Base-by-base conservation (phyloP, 1,139 yeast genomes). In the Scheffersomyces segobiensis region DNA sequence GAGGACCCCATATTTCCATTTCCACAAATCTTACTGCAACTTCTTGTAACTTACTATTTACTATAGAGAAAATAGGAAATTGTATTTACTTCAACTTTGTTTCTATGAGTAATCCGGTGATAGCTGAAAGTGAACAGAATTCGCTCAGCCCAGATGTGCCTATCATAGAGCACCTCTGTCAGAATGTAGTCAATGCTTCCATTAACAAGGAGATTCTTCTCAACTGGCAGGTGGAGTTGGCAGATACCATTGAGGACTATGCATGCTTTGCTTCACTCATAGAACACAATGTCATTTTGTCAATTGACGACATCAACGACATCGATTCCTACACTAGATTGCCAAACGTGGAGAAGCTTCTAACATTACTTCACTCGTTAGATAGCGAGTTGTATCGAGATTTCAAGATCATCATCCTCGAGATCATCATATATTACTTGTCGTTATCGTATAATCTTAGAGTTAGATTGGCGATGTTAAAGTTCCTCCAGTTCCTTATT, bases 181-280 rank as follows among this genome's bases (percentile, higher is more conserved):
- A 68, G 21, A 58, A 62, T 4, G 67, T 73, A 7, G 65, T 76
- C 50, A 67, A 74, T 8, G 65, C 66, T 49, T 69, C 66, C 57
- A 61, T 79, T 53, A 73, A 79, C 58, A 62, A 61, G 50, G 74
- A 70, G 3, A 60, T 72, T 17, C 65, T 80, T 17, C 49, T 58
- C 55, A 73, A 75, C 59, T 80, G 83, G 83, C 78, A 77, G 59
- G 66, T 75, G 5, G 83, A 79, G 53, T 61, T 79, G 47, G 57
- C 65, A 6, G 80, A 74, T 53, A 61, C 60, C 49, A 53, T 68
- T 6, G 53, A 64, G 39, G 72, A 71, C 56, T 60, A 62, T 10
- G 60, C 63, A 22, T 57, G 62, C 12, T 64, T 76, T 49, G 58
- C 67, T 7, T 61, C 69, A 3, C 62, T 68, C 5, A 63, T 76